A percentile compares a stretch with the other conserved stretches of the same genome.
Conservation (phyloP, 257 asterid genomes). For the Penstemon barbatus region DNA sequence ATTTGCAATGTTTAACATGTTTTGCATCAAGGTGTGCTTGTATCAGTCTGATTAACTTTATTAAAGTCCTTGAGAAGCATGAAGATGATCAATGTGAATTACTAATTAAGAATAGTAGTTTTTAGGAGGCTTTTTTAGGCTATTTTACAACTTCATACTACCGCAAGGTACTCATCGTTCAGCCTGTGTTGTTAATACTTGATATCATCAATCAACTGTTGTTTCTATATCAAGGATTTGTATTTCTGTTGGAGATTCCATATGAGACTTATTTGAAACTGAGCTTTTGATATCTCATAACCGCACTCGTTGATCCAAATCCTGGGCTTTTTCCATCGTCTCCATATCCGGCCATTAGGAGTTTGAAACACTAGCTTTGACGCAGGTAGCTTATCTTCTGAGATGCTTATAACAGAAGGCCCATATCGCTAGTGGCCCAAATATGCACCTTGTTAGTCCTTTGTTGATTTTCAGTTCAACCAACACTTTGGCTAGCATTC, state of each 20-base stretch:
- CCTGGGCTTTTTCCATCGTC: not conserved
- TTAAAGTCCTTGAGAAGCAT: slow-evolving; percentile 18
- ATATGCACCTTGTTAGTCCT: not conserved
- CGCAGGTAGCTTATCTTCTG: not conserved
- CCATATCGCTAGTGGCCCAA: slow-evolving; percentile 5
- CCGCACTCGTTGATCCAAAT: not conserved
- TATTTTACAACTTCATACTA: not conserved
- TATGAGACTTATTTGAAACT: not conserved
- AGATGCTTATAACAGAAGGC: not conserved
- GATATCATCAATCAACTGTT: slow-evolving; percentile 7
- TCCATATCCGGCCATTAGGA: not conserved
- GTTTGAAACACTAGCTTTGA: slow-evolving; percentile 4
- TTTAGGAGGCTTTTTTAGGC: slow-evolving; percentile 6
- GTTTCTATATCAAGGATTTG: slow-evolving; percentile 7
- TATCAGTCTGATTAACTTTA: slow-evolving; percentile 22
- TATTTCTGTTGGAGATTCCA: slow-evolving; percentile 1
- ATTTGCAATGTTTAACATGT: slow-evolving; percentile 17
- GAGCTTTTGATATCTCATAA: not conserved
- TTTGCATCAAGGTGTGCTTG: slow-evolving; percentile 15
- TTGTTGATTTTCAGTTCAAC: not conserved
- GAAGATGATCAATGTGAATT: not conserved
- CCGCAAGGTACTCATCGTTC: no score
- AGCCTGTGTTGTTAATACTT: not conserved
- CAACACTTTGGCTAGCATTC: not conserved
- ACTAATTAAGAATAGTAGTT: slow-evolving; percentile 12